These are phyloP conservation scores for Colletotrichum coccodes DNA, from an alignment of 2,329 filamentous ascomycete genomes.

Conservation along the genomic window DNA sequence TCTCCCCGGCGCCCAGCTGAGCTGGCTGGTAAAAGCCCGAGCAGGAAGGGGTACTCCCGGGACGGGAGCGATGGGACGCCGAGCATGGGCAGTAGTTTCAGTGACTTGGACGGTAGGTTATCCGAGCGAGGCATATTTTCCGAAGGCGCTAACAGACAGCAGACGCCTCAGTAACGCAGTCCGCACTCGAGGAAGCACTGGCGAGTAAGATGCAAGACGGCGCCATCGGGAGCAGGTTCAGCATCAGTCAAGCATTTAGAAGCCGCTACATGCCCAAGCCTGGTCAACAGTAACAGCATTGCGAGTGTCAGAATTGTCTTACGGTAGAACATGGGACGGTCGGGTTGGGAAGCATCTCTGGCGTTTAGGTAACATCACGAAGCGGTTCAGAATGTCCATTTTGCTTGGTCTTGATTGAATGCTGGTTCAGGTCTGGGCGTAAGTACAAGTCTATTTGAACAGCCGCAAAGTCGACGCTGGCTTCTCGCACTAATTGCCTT, in stretches of 20 bases:
- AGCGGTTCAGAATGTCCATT: slow-evolving; percentile 14
- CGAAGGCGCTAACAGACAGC: background rate
- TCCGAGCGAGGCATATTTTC: background rate
- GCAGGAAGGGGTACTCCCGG: slow-evolving; percentile 59
- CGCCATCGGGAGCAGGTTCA: slow-evolving; percentile 70
- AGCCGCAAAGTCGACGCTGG: background rate
- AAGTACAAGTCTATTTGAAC: background rate
- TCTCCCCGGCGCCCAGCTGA: slow-evolving; percentile 70
- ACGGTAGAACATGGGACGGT: slow-evolving; percentile 10
- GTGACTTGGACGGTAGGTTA: slow-evolving; percentile 78
- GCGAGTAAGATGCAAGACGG: slow-evolving; percentile 77
- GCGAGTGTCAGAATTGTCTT: background rate
- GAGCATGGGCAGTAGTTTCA: slow-evolving; percentile 88
- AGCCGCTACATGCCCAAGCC: slow-evolving; percentile 64
- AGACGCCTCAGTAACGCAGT: slow-evolving; percentile 86
- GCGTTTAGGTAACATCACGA: slow-evolving; percentile 32
- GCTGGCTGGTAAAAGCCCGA: slow-evolving; percentile 64
- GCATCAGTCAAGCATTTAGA: slow-evolving; percentile 74
- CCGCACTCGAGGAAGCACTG: slow-evolving; percentile 81
- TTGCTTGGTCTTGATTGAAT: background rate
- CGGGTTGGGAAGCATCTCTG: slow-evolving; percentile 18
- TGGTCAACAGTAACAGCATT: slow-evolving; percentile 26
- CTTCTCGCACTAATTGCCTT: background rate
- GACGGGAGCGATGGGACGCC: slow-evolving; percentile 79
- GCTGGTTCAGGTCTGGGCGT: background rate